Evolutionary conservation across 257 asterid genomes (phyloP), one percentile per base, ranked within the genome.

Genomic region (Capsicum chinense): DNA sequence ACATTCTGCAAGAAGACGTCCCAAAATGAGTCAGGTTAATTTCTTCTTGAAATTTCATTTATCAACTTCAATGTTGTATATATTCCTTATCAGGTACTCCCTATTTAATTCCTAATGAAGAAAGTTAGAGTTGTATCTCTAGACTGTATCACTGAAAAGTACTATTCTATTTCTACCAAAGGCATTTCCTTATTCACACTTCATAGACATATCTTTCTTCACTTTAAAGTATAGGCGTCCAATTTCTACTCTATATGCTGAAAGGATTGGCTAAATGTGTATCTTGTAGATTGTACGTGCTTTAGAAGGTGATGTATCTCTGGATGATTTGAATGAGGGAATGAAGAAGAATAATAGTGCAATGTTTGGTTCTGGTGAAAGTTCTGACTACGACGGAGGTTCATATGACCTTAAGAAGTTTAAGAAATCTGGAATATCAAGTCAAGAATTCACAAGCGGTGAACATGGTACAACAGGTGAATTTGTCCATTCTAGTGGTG

Each of bases 11-110:
- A 86, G 93, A 73, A 88, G 92, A 80, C 99, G 99, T 37, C 97
- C 99, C n/a, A 95, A 85, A 87, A 95, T 93, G 99, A 95, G 99
- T 73, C 95, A 93, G 96, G 98, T 93, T 59, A 81, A 11, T 42
- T 44, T 74, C 80, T 9, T 57, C 7, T 60, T 16, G 4, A 56
- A 37, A 8, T 35, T 6, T 67, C 3, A n/a, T 11, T 17, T 15
- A 26, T 5, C 7, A 39, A 37, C 17, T 56, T 78, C 47, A 78
- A 11, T 3, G 7, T 5, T 33, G 48, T 35, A 13, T 66, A 33
- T 13, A 6, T 33, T 66, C 19, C 33, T 33, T 64, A 12, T 26
- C 44, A 66, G 33, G 11, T 64, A 64, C 47, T 59, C 1, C 4
- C 4, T 59, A 59, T 59, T 33, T 12, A 64, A 64, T 26, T 62